Evolutionary conservation across 345 rosid genomes (phyloP).

Genomic region (Eucalyptus pauciflora): DNA sequence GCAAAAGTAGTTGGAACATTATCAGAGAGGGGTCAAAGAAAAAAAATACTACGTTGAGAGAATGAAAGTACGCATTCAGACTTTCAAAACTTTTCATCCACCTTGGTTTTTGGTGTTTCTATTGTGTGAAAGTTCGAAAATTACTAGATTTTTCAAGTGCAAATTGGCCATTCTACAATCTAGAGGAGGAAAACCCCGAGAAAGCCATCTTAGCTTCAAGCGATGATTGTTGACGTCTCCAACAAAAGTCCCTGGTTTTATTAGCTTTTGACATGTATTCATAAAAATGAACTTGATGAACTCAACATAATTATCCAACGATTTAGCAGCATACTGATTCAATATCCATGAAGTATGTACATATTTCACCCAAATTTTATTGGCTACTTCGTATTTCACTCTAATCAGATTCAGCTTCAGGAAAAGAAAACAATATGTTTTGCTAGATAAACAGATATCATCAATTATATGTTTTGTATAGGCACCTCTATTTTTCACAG

Average conservation of each 20-base stretch:
- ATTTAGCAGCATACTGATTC: accelerated
- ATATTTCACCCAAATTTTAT: too few species aligned
- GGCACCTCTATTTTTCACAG: too few species aligned
- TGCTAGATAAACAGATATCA: accelerated
- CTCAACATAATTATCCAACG: not conserved
- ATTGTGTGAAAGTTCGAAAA: accelerated
- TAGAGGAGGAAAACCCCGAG: not conserved
- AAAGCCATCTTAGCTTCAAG: not conserved
- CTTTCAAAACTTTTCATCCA: accelerated
- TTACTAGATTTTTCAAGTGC: not conserved
- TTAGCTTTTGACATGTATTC: too few species aligned
- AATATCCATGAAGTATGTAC: accelerated
- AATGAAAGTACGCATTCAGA: accelerated
- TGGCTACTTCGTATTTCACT: not conserved
- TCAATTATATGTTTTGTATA: accelerated
- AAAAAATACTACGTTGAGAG: too few species aligned
- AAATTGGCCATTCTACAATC: not conserved
- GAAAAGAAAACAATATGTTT: too few species aligned
- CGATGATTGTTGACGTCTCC: not conserved
- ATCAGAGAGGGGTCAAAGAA: not conserved
- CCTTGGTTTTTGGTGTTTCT: accelerated
- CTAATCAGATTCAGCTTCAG: too few species aligned
- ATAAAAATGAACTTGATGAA: not conserved
- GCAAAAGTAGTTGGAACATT: not conserved
- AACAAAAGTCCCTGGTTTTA: accelerated